Conservation (phyloP, 73 alveolate genomes). For the Paraurostyla sp. region DNA sequence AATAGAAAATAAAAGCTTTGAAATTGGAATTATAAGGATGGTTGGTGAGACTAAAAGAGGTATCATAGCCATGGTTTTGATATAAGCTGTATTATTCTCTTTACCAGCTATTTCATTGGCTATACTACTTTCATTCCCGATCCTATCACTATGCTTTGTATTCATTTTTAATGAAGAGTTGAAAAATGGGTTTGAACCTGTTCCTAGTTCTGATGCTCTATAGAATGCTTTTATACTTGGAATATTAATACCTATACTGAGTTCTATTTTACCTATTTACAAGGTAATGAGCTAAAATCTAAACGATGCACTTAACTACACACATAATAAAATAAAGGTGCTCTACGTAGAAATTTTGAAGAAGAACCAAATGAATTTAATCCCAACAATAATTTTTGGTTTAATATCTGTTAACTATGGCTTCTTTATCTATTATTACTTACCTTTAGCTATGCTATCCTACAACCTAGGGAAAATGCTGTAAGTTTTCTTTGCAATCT, state of each 20-base stretch:
- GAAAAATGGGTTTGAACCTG: constrained; percentile 69
- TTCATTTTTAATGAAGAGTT: constrained; percentile 51
- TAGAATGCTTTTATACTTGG: constrained; percentile 69
- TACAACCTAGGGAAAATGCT: constrained; percentile 89
- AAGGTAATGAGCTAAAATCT: constrained; percentile 73
- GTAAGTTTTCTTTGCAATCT: constrained; percentile 89
- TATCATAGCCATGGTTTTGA: constrained; percentile 63
- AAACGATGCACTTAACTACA: constrained; percentile 78
- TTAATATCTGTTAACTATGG: constrained; percentile 89
- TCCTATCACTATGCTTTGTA: constrained; percentile 29
- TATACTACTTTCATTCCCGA: constrained; percentile 68
- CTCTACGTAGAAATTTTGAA: constrained; percentile 51
- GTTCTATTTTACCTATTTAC: constrained; percentile 77
- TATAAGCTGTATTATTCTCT: constrained; percentile 74
- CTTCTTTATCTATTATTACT: constrained; percentile 86
- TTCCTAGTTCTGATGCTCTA: constrained; percentile 75
- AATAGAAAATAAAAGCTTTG: constrained; percentile 82
- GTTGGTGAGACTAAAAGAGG: constrained; percentile 82
- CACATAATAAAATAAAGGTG: constrained; percentile 74
- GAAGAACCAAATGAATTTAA: constrained; percentile 1
- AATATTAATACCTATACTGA: constrained; percentile 78
- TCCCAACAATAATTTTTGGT: constrained; percentile 79
- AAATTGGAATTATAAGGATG: constrained; percentile 85
- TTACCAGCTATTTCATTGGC: constrained; percentile 86
- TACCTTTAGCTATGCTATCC: constrained; percentile 93